Evolutionary conservation across 2,329 filamentous ascomycete species (phyloP), one percentile per base, ranked within the genome.

Genomic region (Pyricularia pennisetigena): DNA sequence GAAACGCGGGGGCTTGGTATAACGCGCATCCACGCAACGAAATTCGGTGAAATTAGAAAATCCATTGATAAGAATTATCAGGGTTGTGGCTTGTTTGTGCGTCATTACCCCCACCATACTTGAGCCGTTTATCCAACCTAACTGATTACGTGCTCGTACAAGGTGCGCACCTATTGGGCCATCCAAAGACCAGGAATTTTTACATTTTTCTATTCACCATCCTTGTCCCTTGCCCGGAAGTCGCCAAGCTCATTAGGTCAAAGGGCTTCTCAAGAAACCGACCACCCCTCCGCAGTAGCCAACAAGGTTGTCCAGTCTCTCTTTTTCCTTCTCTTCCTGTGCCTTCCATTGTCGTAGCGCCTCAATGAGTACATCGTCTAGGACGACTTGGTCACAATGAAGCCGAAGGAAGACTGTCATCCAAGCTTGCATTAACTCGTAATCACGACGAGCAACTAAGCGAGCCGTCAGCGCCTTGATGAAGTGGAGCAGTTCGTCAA

Each of bases 361-460:
- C 1, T 78, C 80, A 64, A 88, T 82, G 16, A 94, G 77, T 32
- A 77, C 74, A 71, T 81, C 79, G 76, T 74, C 41, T 20, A 10
- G 54, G 79, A 81, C 81, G 61, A 86, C 78, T 54, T 83, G 71
- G 71, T 87, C 85, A 71, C 85, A 86, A 78, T 98, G 94, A 59
- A 97, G 81, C 65, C 89, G 86, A 69, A 99, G 77, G 74, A 98
- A 97, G 0, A 98, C 94, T 1, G 90, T 89, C 93, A 99, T 98
- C 94, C 95, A 99, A 0, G 93, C 93, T 78, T 98, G 94, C 20
- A 93, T 91, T 57, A 99, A 84, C 79, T 99, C 95, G 78, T 97
- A 99, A 77, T 98, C 95, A 65, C 86, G 86, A 71, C 89, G 88
- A 66, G 86, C 82, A 62, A 82, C 79, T 67, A 98, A 81, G 14